Base-by-base conservation (phyloP, 108 stramenopile genomes). In the Fragilaria crotonensis region DNA sequence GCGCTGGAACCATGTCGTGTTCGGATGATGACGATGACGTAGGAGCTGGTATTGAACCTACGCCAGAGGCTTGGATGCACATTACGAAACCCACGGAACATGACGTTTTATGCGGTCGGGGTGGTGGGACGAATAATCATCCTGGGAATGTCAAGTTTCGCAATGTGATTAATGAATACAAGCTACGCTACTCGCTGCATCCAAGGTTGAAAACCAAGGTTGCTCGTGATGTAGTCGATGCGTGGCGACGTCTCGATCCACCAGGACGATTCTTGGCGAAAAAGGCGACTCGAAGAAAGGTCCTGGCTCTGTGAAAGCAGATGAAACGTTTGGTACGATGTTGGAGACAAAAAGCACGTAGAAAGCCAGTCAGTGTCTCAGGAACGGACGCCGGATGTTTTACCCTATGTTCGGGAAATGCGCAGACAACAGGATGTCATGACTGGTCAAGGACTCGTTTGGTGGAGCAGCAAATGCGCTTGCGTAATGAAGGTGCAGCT, bases 301-400 rank as follows among this genome's bases (percentile, higher is more conserved):
- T 11, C 27, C 46, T 19, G 73, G 66, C 25, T 21, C 29, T 22
- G 29, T 48, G 30, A 41, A 31, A 64, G 29, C 59, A 41, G 49
- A 33, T 30, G 60, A 22, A 57, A 60, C 30, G 45, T 63, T 26
- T 91, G 79, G 83, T 48, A 67, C 48, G 90, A 91, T 23, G 77
- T 85, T 5, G 79, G 76, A 3, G 85, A 87, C 30, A 80, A 54
- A 84, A 83, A 52, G 85, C 90, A 4, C 55, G 83, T 17, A 85
- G 46, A 91, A 91, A 45, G 83, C 89, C 1, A 81, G 79, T 3
- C 89, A 91, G 62, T 87, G 89, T 72, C 62, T 91, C 70, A 85
- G 5, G 90, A 91, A 51, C 59, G 85, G 7, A 85, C 80, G 21
- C 48, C 71, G 27, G 79, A 79, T 54, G 71, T 73, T 27, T 1